These are phyloP conservation scores for Calonectria pauciramosa DNA, from an alignment of 2,329 filamentous ascomycete species.

Conservation along the genomic window DNA sequence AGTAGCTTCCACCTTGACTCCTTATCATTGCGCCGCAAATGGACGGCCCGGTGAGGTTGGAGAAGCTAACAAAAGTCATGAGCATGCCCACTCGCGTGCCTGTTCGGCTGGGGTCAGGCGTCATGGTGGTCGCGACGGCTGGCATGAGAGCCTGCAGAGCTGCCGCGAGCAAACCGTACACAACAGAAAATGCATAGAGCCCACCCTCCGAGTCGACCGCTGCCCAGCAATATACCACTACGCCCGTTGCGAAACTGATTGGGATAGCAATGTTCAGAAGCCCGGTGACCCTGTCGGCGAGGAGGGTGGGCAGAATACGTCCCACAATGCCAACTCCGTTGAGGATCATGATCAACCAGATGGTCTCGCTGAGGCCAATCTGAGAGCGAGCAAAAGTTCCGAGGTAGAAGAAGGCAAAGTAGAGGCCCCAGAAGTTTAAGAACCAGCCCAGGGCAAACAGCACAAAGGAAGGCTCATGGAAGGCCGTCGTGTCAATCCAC, in stretches of 20 bases:
- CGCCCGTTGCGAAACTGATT: constrained; percentile 35
- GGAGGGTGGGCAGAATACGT: constrained; percentile 61
- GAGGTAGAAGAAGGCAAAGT: constrained; percentile 63
- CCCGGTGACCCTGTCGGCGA: constrained; percentile 64
- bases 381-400: constrained; percentile 61
- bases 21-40: constrained; percentile 45
- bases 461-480: constrained; percentile 56
- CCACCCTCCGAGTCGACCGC: constrained; percentile 41
- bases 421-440: constrained; percentile 53
- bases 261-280: constrained; percentile 66
- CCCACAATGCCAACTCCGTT: constrained; percentile 66
- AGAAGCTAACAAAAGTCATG: constrained; percentile 48
- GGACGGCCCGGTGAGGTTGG: constrained; percentile 46
- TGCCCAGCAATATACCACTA: constrained; percentile 49
- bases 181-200: constrained; percentile 45
- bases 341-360: constrained; percentile 57
- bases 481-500: constrained; percentile 59
- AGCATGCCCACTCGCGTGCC: constrained; percentile 55
- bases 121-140: constrained; percentile 60
- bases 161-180: constrained; percentile 66
- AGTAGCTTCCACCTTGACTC: constrained; percentile 30
- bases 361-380: constrained; percentile 34
- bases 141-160: constrained; percentile 66
- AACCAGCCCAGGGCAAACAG: constrained; percentile 51
- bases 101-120: constrained; percentile 47